phyloP scores from a whole-genome alignment of 495 filamentous ascomycete genomes.

The Xylona heveae region DNA sequence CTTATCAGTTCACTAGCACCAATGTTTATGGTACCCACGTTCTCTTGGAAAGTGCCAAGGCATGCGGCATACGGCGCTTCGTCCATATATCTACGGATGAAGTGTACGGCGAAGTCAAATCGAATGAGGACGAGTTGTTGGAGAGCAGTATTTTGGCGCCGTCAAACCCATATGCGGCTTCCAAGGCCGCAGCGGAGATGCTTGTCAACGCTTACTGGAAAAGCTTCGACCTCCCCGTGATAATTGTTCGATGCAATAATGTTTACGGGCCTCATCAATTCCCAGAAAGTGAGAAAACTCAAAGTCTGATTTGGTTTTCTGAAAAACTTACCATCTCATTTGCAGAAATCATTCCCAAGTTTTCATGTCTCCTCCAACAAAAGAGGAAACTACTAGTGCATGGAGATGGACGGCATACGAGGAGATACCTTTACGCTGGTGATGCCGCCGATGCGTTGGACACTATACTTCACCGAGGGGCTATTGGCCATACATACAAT shows the following conservation, averaged over 20 bases:
- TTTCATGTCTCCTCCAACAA: conserved; percentile 38
- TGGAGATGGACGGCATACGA: conserved; percentile 42
- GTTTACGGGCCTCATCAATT: conserved; percentile 64
- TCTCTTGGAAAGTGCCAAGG: conserved; percentile 43
- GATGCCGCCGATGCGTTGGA: conserved; percentile 63
- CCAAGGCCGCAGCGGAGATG: conserved; percentile 67
- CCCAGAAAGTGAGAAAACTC: conserved; percentile 40
- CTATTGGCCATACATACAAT: conserved; percentile 49
- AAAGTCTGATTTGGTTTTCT: conserved; percentile 5
- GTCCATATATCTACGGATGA: conserved; percentile 61
- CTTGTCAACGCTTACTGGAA: conserved; percentile 53
- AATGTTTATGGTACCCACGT: conserved; percentile 59
- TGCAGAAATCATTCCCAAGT: conserved; percentile 66
- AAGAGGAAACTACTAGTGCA: conserved; percentile 38
- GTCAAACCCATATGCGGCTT: conserved; percentile 59
- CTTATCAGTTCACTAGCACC: conserved; percentile 44
- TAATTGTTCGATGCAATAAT: conserved; percentile 58
- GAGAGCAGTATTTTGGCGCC: conserved; percentile 40
- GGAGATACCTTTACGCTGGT: conserved; percentile 46
- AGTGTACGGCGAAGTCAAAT: conserved; percentile 52
- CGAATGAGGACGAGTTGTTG: conserved; percentile 34
- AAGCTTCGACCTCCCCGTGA: conserved; percentile 46
- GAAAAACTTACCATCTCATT: conserved; percentile 17
- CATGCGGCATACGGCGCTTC: conserved; percentile 38
- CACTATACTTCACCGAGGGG: conserved; percentile 50